Conservation (phyloP, 208 protist genomes). For the Vickermania ingenoplastis region DNA sequence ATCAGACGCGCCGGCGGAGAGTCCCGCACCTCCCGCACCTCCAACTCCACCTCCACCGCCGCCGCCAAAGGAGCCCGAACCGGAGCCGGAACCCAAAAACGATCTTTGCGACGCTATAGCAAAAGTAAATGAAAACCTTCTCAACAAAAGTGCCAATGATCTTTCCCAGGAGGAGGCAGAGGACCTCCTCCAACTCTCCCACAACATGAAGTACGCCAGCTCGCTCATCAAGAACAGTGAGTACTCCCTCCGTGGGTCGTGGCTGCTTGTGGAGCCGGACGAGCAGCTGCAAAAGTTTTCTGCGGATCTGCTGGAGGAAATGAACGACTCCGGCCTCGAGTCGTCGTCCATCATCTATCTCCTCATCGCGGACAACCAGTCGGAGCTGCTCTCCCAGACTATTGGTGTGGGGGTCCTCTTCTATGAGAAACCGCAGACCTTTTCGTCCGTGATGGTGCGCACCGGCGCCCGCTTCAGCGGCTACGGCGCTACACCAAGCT, state of each 20-base stretch:
- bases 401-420: slow-evolving; percentile 56
- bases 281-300: slow-evolving; percentile 41
- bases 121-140: background rate
- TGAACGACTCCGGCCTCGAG: slow-evolving; percentile 32
- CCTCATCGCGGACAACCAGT: slow-evolving; percentile 53
- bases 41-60: background rate
- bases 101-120: background rate
- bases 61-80: background rate
- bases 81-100: background rate
- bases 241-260: slow-evolving; percentile 54
- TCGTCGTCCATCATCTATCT: slow-evolving; percentile 52
- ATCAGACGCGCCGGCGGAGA: too few relatives aligned
- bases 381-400: slow-evolving; percentile 43
- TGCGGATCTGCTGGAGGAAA: slow-evolving; percentile 49
- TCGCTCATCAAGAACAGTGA: slow-evolving; percentile 30
- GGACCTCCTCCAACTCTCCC: background rate
- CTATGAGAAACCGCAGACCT: slow-evolving; percentile 48
- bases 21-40: background rate
- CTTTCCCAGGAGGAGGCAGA: background rate
- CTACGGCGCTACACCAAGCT: slow-evolving; percentile 42
- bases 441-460: slow-evolving; percentile 46
- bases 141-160: background rate
- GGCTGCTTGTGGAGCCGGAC: slow-evolving; percentile 47
- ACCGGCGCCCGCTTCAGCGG: slow-evolving; percentile 54
- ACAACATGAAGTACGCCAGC: background rate